These are phyloP conservation scores for Plasmodium ovale DNA, from an alignment of 169 alveolate genomes.

Conservation along the genomic window DNA sequence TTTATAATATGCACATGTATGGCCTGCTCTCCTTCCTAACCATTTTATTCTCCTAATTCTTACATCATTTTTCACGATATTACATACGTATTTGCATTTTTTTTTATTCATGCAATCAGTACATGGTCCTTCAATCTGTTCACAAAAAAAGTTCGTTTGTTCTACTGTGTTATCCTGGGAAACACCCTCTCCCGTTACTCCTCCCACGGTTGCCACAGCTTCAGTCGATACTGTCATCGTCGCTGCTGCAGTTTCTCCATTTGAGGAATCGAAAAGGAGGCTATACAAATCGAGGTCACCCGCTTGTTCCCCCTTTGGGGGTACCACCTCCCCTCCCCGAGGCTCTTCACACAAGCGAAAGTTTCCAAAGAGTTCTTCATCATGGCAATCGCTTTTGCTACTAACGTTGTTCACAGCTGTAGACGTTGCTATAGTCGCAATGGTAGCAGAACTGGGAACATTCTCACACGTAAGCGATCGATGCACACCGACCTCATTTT, in stretches of 20 bases:
- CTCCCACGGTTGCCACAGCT: not conserved
- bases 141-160: not conserved
- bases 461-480: not conserved
- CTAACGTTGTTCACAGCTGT: not conserved
- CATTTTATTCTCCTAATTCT: constrained; percentile 31
- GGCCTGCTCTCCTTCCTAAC: constrained; percentile 73
- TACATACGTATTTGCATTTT: constrained; percentile 61
- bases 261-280: constrained; percentile 6
- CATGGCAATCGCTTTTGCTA: not conserved
- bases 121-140: constrained; percentile 7
- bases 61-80: constrained; percentile 22
- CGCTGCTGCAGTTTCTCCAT: not conserved
- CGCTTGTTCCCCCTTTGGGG: too few species aligned
- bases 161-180: not conserved
- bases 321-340: not conserved
- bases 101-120: constrained; percentile 15
- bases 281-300: constrained; percentile 21
- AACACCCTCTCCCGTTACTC: not conserved
- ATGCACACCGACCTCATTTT: not conserved
- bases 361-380: not conserved
- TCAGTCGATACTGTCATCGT: not conserved
- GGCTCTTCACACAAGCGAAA: not conserved
- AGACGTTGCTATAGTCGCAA: not conserved
- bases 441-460: not conserved
- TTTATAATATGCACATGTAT: constrained; percentile 73